Conservation (phyloP, 2,329 filamentous ascomycete genomes). For the Phyllosticta citrichinensis region DNA sequence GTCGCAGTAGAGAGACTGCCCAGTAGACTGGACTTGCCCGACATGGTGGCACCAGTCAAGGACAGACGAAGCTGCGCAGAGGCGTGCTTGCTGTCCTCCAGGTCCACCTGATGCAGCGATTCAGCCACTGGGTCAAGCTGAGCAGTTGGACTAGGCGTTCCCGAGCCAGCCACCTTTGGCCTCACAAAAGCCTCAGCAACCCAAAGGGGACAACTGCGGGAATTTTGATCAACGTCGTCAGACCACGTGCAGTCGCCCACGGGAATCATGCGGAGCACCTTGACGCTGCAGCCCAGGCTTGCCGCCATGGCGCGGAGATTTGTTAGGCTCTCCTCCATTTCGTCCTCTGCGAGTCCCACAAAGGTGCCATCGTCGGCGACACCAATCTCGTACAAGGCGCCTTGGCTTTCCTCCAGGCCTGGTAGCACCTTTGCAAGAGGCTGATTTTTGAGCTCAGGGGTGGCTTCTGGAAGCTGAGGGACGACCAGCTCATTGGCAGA, state of each 20-base stretch:
- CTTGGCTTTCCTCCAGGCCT: conserved; percentile 83
- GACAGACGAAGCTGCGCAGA: conserved; percentile 70
- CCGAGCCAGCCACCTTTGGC: conserved; percentile 49
- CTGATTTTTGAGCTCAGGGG: conserved; percentile 49
- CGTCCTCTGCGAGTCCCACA: conserved; percentile 77
- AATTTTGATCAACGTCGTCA: conserved; percentile 26
- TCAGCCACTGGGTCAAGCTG: conserved; percentile 1
- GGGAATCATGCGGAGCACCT: conserved; percentile 68
- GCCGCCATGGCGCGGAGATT: conserved; percentile 87
- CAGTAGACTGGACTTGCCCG: conserved; percentile 83
- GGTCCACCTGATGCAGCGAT: conserved; percentile 1
- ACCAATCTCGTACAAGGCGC: conserved; percentile 91
- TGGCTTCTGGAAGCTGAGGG: conserved; percentile 60
- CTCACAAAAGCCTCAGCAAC: conserved; percentile 87
- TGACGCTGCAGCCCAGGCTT: conserved; percentile 76
- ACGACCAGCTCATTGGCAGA: conserved; percentile 65
- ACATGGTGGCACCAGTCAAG: conserved; percentile 78
- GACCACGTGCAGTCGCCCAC: conserved; percentile 78
- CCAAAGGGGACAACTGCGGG: conserved; percentile 48
- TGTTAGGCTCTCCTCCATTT: conserved; percentile 80
- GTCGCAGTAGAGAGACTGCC: conserved; percentile 81
- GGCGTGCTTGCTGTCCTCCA: conserved; percentile 10
- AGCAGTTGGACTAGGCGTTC: neutral
- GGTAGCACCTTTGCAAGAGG: conserved; percentile 49
- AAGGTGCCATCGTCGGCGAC: conserved; percentile 91